Conservation (phyloP, 2,329 filamentous ascomycete species). For the Pseudonectria buxi region DNA sequence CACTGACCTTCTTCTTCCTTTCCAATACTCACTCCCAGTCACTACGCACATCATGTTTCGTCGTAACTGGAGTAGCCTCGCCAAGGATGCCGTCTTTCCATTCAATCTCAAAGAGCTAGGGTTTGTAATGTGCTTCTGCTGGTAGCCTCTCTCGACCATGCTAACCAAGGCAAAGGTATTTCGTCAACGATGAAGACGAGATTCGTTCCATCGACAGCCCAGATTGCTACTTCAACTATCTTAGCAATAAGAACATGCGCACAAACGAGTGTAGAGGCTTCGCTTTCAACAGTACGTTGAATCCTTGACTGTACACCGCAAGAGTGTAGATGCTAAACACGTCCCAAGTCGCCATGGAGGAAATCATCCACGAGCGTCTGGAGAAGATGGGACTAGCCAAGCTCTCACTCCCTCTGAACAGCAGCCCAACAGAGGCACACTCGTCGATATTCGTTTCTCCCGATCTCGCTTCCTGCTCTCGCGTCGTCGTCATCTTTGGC, state of each 20-base stretch:
- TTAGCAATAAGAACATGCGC: conserved; percentile 64
- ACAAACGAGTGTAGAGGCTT: conserved; percentile 71
- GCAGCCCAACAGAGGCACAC: conserved; percentile 44
- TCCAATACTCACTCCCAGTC: background rate
- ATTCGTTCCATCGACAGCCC: conserved; percentile 64
- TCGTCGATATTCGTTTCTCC: conserved; percentile 57
- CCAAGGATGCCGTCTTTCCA: conserved; percentile 62
- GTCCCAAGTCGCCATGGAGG: conserved; percentile 52
- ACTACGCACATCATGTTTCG: conserved; percentile 63
- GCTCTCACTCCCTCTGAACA: conserved; percentile 54
- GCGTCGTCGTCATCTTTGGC: conserved; percentile 69
- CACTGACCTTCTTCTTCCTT: background rate
- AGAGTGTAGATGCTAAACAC: background rate
- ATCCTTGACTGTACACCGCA: no score
- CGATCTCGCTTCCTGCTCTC: conserved; percentile 48
- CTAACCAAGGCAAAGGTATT: conserved; percentile 51
- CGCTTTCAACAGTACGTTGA: conserved; percentile 61
- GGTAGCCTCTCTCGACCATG: background rate
- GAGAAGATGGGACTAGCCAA: conserved; percentile 51
- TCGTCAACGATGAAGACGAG: conserved; percentile 68
- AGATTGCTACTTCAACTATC: conserved; percentile 66
- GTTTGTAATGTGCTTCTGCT: conserved; percentile 33
- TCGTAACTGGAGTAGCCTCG: conserved; percentile 60
- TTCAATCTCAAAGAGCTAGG: conserved; percentile 63
- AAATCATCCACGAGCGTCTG: conserved; percentile 57